Evolutionary conservation across 2,329 filamentous ascomycete species (phyloP), one percentile per base, ranked within the genome.

Genomic region (Claviceps sp.): DNA sequence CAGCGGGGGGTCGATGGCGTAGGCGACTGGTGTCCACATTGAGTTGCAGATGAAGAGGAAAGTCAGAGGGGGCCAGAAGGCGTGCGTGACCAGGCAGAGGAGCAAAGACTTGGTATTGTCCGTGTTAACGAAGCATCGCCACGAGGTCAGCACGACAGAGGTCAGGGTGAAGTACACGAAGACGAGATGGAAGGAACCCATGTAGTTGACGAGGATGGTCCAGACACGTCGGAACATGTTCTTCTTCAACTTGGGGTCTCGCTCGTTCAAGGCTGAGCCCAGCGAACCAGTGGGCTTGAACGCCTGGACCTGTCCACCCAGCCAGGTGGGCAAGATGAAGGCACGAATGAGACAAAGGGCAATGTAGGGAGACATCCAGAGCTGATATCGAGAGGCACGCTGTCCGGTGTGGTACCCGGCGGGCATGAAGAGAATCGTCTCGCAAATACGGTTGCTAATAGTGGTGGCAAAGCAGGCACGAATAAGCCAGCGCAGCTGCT

Each of bases 281-380:
- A 82, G 66, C 5, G 77, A 80, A 4, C 80, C 80, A 1, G 79
- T 80, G 0, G 79, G 73, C 59, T 77, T 78, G 67, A 83, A 83
- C 20, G 75, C 77, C 61, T 77, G 73, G 0, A 72, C 64, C 59
- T 78, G 70, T 20, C 78, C 79, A 16, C 79, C 80, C 16, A 82
- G 72, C 78, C 78, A 81, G 7, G 61, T 72, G 26, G 78, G 78
- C 2, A 82, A 67, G 14, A 81, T 57, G 59, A 82, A 82, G 1
- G 77, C 72, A 2, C 77, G 76, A 50, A 81, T 64, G 51, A 82
- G 73, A 58, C 74, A 77, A 11, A 79, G 67, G 0, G 77, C 75
- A 54, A 80, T 77, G 63, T 80, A 82, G 0, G 78, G 78, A 6
- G 78, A 72, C 78, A 82, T 82, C 78, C 79, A 82, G 30, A 82